A percentile compares a stretch with the other conserved stretches of the same genome.
Conservation (phyloP, 2,329 filamentous ascomycete genomes). For the Fusarium falciforme region DNA sequence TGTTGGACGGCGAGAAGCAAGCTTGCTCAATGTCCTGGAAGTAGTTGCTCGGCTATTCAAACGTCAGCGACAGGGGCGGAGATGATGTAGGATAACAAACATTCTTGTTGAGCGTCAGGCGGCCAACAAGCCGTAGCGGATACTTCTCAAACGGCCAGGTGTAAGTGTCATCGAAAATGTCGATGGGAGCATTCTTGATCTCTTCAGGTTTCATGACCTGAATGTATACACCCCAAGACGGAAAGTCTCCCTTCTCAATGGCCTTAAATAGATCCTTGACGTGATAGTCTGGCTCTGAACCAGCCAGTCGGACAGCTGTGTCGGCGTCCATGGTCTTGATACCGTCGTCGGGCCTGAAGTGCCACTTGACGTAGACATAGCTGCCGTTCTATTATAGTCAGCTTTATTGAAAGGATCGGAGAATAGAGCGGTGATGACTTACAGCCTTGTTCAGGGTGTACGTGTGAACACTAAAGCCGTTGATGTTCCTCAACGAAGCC, state of each 20-base stretch:
- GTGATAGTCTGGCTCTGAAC: constrained; percentile 64
- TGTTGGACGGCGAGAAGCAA: constrained; percentile 72
- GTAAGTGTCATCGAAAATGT: constrained; percentile 77
- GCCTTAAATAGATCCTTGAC: constrained; percentile 51
- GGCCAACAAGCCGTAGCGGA: constrained; percentile 70
- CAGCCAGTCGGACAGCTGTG: constrained; percentile 51
- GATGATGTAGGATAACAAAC: constrained; percentile 31
- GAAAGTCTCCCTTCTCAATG: constrained; percentile 70
- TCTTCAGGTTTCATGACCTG: constrained; percentile 72
- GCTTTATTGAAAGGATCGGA: fast-evolving
- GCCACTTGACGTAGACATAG: constrained; percentile 62
- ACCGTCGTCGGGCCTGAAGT: constrained; percentile 61
- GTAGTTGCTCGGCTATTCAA: constrained; percentile 64
- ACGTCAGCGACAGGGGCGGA: fast-evolving
- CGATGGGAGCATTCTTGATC: constrained; percentile 70
- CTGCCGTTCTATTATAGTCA: constrained; percentile 51
- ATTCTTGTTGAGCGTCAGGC: constrained; percentile 73
- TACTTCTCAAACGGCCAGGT: constrained; percentile 74
- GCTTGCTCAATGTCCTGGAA: constrained; percentile 77
- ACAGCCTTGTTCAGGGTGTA: constrained; percentile 55
- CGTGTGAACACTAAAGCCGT: constrained; percentile 61
- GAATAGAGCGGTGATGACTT: fast-evolving
- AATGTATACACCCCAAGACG: constrained; percentile 72
- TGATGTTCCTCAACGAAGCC: constrained; percentile 56
- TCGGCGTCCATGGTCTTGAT: constrained; percentile 55